phyloP scores from a whole-genome alignment of 2,329 filamentous ascomycete genomes.

The Tolypocladium amazonense region DNA sequence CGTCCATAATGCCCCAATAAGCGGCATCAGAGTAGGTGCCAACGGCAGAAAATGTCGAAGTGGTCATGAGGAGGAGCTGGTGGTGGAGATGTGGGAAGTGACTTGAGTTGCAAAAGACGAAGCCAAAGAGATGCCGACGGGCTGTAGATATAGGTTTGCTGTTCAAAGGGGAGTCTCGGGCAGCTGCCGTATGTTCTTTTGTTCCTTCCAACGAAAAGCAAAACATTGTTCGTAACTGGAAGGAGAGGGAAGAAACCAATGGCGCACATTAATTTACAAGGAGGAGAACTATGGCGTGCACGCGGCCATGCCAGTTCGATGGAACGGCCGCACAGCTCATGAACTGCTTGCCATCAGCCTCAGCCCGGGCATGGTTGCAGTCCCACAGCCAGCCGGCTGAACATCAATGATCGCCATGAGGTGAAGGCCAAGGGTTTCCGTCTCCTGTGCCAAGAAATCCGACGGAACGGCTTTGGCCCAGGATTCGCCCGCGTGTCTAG shows the following conservation, averaged over 20 bases:
- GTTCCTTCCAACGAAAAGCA: not conserved
- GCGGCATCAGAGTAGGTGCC: not conserved
- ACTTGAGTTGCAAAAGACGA: not conserved
- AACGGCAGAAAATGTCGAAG: not conserved
- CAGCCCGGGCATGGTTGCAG: not conserved
- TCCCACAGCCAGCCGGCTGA: constrained; percentile 4
- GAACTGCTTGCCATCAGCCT: not conserved
- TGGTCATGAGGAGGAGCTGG: not conserved
- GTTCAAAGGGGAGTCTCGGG: not conserved
- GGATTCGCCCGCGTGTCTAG: not conserved
- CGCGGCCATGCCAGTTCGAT: not conserved
- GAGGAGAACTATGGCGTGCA: not conserved
- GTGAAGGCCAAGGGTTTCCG: not conserved
- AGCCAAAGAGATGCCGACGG: not conserved
- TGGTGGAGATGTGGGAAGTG: not conserved
- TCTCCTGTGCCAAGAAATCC: not conserved
- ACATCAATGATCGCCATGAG: constrained; percentile 4
- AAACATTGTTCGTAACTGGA: not conserved
- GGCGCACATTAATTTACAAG: not conserved
- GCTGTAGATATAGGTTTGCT: not conserved
- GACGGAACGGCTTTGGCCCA: constrained; percentile 1
- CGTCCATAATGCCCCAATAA: constrained; percentile 11
- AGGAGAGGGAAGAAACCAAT: not conserved
- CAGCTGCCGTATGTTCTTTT: not conserved
- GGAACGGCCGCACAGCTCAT: not conserved